Conservation (phyloP, 2,329 filamentous ascomycete species). For the Amphichorda felina region DNA sequence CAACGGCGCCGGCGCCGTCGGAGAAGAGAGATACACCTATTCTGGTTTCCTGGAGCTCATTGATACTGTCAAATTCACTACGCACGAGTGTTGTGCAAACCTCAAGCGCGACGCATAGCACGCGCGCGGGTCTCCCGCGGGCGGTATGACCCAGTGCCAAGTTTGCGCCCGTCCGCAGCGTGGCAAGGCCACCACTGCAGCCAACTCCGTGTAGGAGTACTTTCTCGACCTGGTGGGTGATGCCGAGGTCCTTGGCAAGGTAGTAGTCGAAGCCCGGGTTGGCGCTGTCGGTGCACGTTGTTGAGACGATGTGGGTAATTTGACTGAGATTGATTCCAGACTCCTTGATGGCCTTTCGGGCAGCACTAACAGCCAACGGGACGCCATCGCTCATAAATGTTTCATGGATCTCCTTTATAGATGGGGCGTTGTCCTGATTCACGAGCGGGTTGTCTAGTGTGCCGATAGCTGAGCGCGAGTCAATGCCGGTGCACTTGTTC, state of each 20-base stretch:
- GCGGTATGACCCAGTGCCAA: conserved; percentile 51
- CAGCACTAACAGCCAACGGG: conserved; percentile 42
- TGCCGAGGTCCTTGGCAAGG: conserved; percentile 45
- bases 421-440: too few relatives aligned
- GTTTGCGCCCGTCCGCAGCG: conserved; percentile 52
- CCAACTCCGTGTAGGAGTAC: conserved; percentile 55
- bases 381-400: conserved; percentile 48
- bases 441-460: too few relatives aligned
- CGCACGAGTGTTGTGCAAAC: too few relatives aligned
- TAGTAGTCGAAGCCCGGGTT: conserved; percentile 60
- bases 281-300: conserved; percentile 57
- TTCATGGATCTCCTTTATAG: too few relatives aligned
- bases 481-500: too few relatives aligned
- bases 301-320: conserved; percentile 56
- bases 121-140: too few relatives aligned
- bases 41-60: too few relatives aligned
- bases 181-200: conserved; percentile 52
- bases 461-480: too few relatives aligned
- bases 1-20: too few relatives aligned
- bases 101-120: too few relatives aligned
- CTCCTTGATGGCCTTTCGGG: conserved; percentile 29
- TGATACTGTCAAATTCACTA: too few relatives aligned
- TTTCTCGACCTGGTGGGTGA: conserved; percentile 48
- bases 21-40: too few relatives aligned
- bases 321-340: conserved; percentile 19